Conservation (phyloP, 2,329 filamentous ascomycete genomes). For the Scedosporium boydii region DNA sequence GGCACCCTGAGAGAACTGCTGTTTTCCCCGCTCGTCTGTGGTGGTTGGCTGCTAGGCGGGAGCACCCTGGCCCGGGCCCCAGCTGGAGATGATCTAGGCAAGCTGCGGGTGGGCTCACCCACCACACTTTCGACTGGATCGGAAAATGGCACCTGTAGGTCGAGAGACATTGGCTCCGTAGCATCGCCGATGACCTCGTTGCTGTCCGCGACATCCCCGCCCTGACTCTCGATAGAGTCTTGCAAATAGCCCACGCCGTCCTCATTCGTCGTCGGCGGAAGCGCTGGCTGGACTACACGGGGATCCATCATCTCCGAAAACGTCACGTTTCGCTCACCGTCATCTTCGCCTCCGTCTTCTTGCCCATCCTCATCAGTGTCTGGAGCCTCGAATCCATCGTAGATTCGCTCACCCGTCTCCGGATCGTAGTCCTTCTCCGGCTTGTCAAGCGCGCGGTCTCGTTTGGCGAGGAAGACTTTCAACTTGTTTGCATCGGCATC, state of each 20-base stretch:
- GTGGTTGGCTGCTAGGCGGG: neutral
- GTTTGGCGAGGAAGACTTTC: slow-evolving; percentile 55
- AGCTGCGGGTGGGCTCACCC: no score
- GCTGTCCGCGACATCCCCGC: neutral
- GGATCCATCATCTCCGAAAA: slow-evolving; percentile 60
- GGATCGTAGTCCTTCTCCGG: slow-evolving; percentile 54
- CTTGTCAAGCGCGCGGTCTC: slow-evolving; percentile 50
- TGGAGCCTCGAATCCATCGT: slow-evolving; percentile 63
- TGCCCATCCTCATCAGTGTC: slow-evolving; percentile 46
- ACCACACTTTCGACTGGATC: neutral
- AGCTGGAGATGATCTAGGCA: neutral
- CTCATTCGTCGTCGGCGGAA: slow-evolving; percentile 7
- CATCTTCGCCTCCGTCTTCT: slow-evolving; percentile 47
- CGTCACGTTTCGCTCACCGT: slow-evolving; percentile 49
- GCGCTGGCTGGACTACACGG: slow-evolving; percentile 44
- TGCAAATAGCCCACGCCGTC: neutral
- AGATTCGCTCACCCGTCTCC: slow-evolving; percentile 60
- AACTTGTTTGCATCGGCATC: slow-evolving; percentile 45
- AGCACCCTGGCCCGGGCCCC: neutral
- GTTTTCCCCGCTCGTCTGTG: neutral
- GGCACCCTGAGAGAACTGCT: neutral
- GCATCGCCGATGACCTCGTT: neutral
- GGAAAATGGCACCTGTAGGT: neutral
- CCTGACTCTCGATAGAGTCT: neutral
- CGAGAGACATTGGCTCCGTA: neutral